Percentiles rank a stretch among this genome's conserved stretches.
phyloP scores from a whole-genome alignment of 2,329 filamentous ascomycete genomes.

The Aspergillus texensis region DNA sequence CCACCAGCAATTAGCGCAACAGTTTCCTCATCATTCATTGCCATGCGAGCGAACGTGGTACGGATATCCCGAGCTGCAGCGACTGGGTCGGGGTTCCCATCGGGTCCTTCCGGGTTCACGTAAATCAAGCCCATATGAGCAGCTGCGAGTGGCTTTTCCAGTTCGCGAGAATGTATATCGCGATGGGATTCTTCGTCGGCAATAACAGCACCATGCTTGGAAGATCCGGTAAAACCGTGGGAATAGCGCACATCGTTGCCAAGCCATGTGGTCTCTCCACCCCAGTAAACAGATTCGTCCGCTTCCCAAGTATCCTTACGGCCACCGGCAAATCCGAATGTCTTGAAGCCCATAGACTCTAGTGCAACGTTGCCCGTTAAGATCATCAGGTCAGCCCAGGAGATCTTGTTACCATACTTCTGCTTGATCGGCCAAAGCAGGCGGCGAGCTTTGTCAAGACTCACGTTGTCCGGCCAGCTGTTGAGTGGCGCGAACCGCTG shows the following conservation, averaged over 20 bases:
- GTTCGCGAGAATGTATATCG: slow-evolving; percentile 62
- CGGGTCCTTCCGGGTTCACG: slow-evolving; percentile 78
- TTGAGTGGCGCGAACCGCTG: slow-evolving; percentile 81
- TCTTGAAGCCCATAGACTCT: slow-evolving; percentile 74
- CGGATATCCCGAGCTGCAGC: slow-evolving; percentile 73
- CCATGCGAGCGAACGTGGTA: slow-evolving; percentile 75
- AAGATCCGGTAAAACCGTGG: slow-evolving; percentile 22
- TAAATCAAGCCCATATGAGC: slow-evolving; percentile 79
- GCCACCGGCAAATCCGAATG: slow-evolving; percentile 73
- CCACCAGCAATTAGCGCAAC: slow-evolving; percentile 78
- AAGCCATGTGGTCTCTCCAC: slow-evolving; percentile 72
- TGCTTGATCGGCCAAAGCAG: slow-evolving; percentile 82
- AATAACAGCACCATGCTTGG: slow-evolving; percentile 29
- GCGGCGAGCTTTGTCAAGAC: slow-evolving; percentile 77
- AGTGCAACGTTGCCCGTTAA: slow-evolving; percentile 76
- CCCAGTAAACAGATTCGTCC: slow-evolving; percentile 78
- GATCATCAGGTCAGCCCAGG: slow-evolving; percentile 74
- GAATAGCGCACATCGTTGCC: slow-evolving; percentile 72
- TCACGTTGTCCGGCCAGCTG: slow-evolving; percentile 80
- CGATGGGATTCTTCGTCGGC: slow-evolving; percentile 12
- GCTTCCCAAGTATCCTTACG: slow-evolving; percentile 74
- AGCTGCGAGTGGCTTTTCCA: slow-evolving; percentile 69
- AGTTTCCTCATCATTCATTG: slow-evolving; percentile 81
- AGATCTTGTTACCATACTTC: slow-evolving; percentile 82
- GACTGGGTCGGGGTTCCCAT: slow-evolving; percentile 69